These are phyloP conservation scores for Xylaria scruposa DNA, from an alignment of 495 filamentous ascomycete species.

Conservation along the genomic window DNA sequence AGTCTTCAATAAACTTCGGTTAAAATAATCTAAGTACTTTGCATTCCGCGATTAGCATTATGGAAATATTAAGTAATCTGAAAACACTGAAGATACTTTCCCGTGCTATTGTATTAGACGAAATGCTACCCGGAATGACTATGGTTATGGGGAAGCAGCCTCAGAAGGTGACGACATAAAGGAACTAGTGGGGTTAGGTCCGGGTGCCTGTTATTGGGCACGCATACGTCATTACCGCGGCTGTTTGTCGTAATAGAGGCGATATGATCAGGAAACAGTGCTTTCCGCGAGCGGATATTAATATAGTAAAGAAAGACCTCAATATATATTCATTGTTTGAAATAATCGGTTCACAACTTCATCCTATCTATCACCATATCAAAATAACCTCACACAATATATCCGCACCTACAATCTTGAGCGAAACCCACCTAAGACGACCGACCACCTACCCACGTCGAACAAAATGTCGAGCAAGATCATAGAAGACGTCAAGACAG, in stretches of 20 bases:
- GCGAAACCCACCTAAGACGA: neutral
- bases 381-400: neutral
- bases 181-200: neutral
- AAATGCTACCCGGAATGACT: neutral
- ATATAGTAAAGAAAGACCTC: neutral
- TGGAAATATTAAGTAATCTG: neutral
- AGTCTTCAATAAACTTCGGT: neutral
- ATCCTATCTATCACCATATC: neutral
- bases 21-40: neutral
- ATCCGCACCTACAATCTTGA: neutral
- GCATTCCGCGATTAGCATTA: neutral
- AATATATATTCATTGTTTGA: neutral
- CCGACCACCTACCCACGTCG: neutral
- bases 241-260: slow-evolving; percentile 3
- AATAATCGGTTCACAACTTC: neutral
- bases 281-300: neutral
- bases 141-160: neutral
- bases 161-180: slow-evolving; percentile 4
- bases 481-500: slow-evolving; percentile 38
- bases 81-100: neutral
- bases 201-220: neutral
- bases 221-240: slow-evolving; percentile 19
- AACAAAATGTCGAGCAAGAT: slow-evolving; percentile 34
- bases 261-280: neutral
- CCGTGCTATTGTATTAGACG: neutral